phyloP scores from a whole-genome alignment of 768 basidiomycete genomes.

The Suillus subaureus region DNA sequence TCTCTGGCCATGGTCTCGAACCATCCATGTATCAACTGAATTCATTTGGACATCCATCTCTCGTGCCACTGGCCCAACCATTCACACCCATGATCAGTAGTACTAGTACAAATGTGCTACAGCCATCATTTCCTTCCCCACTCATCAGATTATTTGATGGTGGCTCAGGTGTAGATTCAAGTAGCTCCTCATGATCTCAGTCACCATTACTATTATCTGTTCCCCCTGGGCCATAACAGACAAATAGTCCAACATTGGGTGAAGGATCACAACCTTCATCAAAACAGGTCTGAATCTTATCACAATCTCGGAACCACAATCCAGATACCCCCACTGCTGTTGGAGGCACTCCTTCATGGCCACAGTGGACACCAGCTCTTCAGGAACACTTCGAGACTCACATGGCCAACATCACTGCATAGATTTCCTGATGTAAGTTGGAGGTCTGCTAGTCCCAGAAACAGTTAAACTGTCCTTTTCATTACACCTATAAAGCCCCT shows the following conservation, averaged over 20 bases:
- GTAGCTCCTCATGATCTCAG: not conserved
- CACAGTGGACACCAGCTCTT: not conserved
- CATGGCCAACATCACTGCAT: constrained; percentile 31
- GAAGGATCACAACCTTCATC: not conserved
- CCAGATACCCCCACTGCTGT: not conserved
- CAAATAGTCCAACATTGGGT: not conserved
- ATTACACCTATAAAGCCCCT: no score
- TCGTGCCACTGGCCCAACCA: no score
- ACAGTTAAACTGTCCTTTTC: no score
- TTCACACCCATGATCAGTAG: no score
- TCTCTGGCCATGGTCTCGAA: no score
- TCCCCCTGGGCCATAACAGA: not conserved
- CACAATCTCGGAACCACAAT: not conserved
- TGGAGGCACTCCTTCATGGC: not conserved
- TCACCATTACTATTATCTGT: not conserved
- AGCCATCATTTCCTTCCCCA: not conserved
- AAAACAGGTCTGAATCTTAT: not conserved
- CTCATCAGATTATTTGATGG: not conserved
- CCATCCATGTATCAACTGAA: no score
- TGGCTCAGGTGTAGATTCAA: not conserved
- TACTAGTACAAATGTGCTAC: no score
- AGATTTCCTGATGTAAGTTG: no score
- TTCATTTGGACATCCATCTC: no score
- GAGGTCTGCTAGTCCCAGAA: no score
- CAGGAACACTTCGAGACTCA: constrained; percentile 3